Conservation (phyloP, 2,329 filamentous ascomycete genomes). For the Thielaviopsis punctulata region DNA sequence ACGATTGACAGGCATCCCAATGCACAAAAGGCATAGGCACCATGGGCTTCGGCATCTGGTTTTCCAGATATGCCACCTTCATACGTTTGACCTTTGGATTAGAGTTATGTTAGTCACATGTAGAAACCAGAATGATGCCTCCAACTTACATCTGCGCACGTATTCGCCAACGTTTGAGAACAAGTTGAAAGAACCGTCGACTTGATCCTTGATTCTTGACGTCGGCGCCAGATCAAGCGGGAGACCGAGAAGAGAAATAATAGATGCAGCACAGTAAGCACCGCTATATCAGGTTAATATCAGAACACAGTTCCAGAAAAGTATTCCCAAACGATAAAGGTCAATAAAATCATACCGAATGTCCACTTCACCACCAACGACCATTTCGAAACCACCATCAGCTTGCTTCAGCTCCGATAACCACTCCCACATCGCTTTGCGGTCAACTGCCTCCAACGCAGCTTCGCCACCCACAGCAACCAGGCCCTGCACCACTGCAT, state of each 20-base stretch:
- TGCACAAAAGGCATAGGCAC: conserved; percentile 90
- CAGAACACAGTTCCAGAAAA: background rate
- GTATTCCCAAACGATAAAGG: background rate
- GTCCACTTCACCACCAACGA: conserved; percentile 76
- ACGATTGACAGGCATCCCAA: conserved; percentile 77
- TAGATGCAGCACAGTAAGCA: conserved; percentile 76
- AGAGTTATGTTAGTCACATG: background rate
- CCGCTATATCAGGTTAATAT: conserved; percentile 26
- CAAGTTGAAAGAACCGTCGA: conserved; percentile 8
- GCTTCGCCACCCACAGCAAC: conserved; percentile 61
- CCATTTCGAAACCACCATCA: conserved; percentile 81
- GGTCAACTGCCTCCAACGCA: conserved; percentile 59
- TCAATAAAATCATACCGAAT: conserved; percentile 44
- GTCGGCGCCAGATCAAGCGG: conserved; percentile 48
- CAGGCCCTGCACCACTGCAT: conserved; percentile 66
- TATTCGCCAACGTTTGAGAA: conserved; percentile 47
- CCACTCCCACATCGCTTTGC: conserved; percentile 80
- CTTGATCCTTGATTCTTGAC: conserved; percentile 7
- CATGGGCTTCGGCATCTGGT: conserved; percentile 81
- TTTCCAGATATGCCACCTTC: conserved; percentile 84
- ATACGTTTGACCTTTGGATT: conserved; percentile 61
- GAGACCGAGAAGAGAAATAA: conserved; percentile 68
- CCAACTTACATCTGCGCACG: conserved; percentile 55
- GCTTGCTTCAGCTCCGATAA: conserved; percentile 71
- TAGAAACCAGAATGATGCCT: too few species aligned